A percentile compares a stretch with the other conserved stretches of the same genome.
Evolutionary conservation across 129 eudicot species (phyloP).

Genomic region (Solidago caesia): DNA sequence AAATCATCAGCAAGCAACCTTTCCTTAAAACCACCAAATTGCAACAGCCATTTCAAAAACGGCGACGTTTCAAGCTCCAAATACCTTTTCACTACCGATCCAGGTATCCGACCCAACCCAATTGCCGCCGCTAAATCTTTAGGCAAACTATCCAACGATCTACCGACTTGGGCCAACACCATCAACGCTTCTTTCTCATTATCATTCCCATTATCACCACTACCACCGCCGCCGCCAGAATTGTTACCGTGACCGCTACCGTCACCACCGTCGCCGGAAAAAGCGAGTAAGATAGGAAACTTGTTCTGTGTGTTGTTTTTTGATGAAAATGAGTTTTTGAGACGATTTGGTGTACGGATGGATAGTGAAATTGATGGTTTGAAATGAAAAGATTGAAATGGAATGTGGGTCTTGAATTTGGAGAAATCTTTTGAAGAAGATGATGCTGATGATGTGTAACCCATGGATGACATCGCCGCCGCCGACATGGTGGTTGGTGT

Average conservation of each 20-base stretch:
- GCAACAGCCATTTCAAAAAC: constrained; percentile 60
- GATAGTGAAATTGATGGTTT: constrained; percentile 19
- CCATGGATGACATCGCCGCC: constrained; percentile 38
- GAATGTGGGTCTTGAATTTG: constrained; percentile 21
- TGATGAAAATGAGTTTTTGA: neutral
- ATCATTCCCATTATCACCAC: constrained; percentile 33
- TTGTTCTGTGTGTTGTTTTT: neutral
- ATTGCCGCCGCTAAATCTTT: constrained; percentile 77
- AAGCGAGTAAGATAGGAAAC: constrained; percentile 23
- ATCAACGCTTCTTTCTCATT: constrained; percentile 66
- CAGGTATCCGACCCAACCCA: constrained; percentile 59
- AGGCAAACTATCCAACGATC: constrained; percentile 73
- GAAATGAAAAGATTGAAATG: constrained; percentile 13
- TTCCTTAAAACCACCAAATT: constrained; percentile 84
- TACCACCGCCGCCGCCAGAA: constrained; percentile 40
- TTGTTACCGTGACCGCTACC: constrained; percentile 32
- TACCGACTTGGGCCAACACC: constrained; percentile 62
- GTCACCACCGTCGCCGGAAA: constrained; percentile 36
- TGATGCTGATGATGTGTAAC: constrained; percentile 14
- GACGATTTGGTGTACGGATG: constrained; percentile 1
- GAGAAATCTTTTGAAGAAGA: constrained; percentile 20
- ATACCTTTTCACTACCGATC: constrained; percentile 54
- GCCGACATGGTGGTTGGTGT: constrained; percentile 28
- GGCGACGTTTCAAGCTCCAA: constrained; percentile 65
- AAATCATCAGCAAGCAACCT: constrained; percentile 95